Evolutionary conservation across 1,284 basidiomycete species (phyloP).

Genomic region (Rhizoctonia solani): DNA sequence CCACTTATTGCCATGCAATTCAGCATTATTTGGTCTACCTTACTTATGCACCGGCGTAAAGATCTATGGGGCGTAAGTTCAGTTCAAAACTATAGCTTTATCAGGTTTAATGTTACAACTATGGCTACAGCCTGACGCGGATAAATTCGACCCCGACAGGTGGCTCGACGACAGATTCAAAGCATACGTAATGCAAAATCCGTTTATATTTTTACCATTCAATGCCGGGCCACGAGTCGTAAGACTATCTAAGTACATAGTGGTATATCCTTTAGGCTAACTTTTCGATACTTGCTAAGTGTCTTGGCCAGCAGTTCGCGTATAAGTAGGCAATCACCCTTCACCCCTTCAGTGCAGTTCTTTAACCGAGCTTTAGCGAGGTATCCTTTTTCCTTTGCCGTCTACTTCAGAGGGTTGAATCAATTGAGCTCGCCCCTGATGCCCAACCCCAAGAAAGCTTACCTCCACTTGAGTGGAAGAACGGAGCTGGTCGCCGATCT

Average conservation of each 20-base stretch:
- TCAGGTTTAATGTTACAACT: too few species aligned
- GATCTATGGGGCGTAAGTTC: constrained; percentile 60
- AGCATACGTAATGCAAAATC: constrained; percentile 58
- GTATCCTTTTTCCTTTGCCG: constrained; percentile 51
- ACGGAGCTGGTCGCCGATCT: constrained; percentile 45
- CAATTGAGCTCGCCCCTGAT: constrained; percentile 52
- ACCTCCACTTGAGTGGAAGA: constrained; percentile 46
- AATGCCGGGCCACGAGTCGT: constrained; percentile 59
- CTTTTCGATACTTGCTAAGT: background rate
- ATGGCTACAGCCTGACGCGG: constrained; percentile 42
- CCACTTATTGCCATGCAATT: background rate
- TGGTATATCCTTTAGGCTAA: background rate
- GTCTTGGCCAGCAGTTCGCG: constrained; percentile 46
- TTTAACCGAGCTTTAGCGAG: constrained; percentile 52
- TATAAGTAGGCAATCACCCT: constrained; percentile 37
- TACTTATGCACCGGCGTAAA: constrained; percentile 63
- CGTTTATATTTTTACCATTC: constrained; percentile 65
- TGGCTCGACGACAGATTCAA: constrained; percentile 59
- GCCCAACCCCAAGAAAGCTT: constrained; percentile 47
- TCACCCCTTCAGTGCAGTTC: constrained; percentile 45
- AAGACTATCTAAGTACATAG: too few species aligned
- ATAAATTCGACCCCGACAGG: constrained; percentile 62
- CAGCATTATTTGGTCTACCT: constrained; percentile 53
- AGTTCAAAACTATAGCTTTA: background rate
- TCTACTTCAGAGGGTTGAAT: constrained; percentile 54